Conservation (phyloP, 78 protist genomes). For the Neovahlkampfia damariscottae region DNA sequence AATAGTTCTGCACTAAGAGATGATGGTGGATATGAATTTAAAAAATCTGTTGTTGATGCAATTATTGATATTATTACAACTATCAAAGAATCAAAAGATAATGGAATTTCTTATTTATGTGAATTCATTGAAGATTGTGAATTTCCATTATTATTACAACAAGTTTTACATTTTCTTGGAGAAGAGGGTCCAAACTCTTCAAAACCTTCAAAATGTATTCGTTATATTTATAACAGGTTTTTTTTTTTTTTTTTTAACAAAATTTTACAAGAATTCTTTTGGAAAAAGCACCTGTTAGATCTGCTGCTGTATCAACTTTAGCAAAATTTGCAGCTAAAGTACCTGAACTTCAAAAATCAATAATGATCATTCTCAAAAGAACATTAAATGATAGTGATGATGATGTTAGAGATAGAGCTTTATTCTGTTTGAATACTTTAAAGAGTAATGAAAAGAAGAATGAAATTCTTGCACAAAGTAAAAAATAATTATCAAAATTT, state of each 20-base stretch:
- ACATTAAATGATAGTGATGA: constrained; percentile 68
- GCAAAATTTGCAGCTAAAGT: constrained; percentile 80
- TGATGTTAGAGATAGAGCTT: constrained; percentile 89
- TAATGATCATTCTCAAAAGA: constrained; percentile 45
- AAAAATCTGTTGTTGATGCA: constrained; percentile 81
- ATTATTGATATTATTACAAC: constrained; percentile 45
- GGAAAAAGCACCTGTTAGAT: constrained; percentile 75
- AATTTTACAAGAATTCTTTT: too few species aligned
- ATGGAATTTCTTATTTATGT: constrained; percentile 78
- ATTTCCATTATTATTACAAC: constrained; percentile 62
- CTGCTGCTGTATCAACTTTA: constrained; percentile 84
- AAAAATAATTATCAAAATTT: too few species aligned
- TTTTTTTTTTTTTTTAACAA: too few species aligned
- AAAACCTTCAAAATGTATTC: constrained; percentile 66
- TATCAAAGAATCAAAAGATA: constrained; percentile 69
- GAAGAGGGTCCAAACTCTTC: constrained; percentile 69
- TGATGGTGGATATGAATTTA: constrained; percentile 81
- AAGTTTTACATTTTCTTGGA: constrained; percentile 82
- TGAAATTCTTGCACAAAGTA: neutral
- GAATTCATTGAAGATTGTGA: constrained; percentile 99
- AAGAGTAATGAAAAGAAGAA: neutral
- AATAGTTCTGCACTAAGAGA: constrained; percentile 48
- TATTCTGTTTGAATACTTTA: constrained; percentile 22
- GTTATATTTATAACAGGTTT: constrained; percentile 94
- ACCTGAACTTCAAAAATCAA: constrained; percentile 31